Percentiles rank a stretch among this genome's conserved stretches.
Evolutionary conservation across 139 green algal species (phyloP).

Genomic region (Nannochloris sp.): DNA sequence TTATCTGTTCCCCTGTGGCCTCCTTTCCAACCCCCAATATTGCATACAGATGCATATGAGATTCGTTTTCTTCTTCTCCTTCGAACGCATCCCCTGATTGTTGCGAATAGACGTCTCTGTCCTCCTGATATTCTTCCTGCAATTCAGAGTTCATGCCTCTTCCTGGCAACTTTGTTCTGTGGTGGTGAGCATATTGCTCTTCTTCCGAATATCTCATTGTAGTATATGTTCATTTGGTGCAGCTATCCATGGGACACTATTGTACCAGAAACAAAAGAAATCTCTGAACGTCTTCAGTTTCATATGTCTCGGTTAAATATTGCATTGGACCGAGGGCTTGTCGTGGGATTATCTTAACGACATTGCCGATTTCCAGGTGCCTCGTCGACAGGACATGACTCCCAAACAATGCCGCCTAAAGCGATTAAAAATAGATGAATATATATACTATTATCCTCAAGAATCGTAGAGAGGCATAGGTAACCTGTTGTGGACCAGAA

Average conservation of each 20-base stretch:
- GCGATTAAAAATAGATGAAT: not conserved
- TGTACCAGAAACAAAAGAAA: not conserved
- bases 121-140: not conserved
- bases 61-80: too few species aligned
- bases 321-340: not conserved
- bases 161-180: not conserved
- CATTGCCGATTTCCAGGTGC: too few species aligned
- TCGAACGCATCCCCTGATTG: too few species aligned
- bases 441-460: not conserved
- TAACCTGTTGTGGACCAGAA: too few species aligned
- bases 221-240: not conserved
- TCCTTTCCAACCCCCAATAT: slow-evolving; percentile 10
- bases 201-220: not conserved
- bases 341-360: too few species aligned
- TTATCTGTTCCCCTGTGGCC: slow-evolving; percentile 26
- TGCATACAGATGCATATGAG: slow-evolving; percentile 13
- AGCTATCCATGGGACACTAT: not conserved
- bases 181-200: not conserved
- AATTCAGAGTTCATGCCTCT: too few species aligned
- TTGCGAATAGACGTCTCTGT: not conserved
- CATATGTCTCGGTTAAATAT: not conserved
- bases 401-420: not conserved
- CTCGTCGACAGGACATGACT: too few species aligned
- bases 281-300: not conserved
- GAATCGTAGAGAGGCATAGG: too few species aligned